Conservation (phyloP, 257 asterid genomes). For the Nicotiana tabacum region DNA sequence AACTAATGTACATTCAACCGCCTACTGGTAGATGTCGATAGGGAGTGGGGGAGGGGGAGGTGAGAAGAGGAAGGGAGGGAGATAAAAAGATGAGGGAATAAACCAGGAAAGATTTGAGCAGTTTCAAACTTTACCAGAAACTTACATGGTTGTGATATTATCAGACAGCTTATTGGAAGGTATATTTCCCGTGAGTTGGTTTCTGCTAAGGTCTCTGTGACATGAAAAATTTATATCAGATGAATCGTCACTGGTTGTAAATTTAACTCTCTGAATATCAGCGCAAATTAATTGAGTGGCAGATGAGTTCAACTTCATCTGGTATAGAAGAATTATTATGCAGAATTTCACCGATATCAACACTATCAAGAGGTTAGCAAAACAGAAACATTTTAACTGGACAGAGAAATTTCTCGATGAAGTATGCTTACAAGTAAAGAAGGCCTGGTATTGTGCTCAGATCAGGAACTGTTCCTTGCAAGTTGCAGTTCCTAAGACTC, state of each 20-base stretch:
- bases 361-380: neutral
- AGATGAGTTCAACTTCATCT: slow-evolving; percentile 1
- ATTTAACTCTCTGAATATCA: neutral
- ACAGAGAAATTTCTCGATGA: neutral
- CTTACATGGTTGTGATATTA: slow-evolving; percentile 47
- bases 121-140: neutral
- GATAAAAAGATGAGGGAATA: neutral
- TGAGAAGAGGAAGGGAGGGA: neutral
- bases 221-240: neutral
- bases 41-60: neutral
- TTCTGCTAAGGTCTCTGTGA: slow-evolving; percentile 52
- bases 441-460: slow-evolving; percentile 28
- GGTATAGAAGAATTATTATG: neutral
- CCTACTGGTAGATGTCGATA: neutral
- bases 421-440: slow-evolving; percentile 36
- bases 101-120: neutral
- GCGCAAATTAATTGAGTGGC: neutral
- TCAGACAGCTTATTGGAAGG: slow-evolving; percentile 29
- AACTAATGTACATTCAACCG: neutral
- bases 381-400: neutral
- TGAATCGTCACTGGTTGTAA: neutral
- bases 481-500: slow-evolving; percentile 53
- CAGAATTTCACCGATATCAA: neutral
- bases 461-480: slow-evolving; percentile 50
- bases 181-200: slow-evolving; percentile 34